Evolutionary conservation across 306 rosid species (phyloP).

Genomic region (Citrullus colocynthis): DNA sequence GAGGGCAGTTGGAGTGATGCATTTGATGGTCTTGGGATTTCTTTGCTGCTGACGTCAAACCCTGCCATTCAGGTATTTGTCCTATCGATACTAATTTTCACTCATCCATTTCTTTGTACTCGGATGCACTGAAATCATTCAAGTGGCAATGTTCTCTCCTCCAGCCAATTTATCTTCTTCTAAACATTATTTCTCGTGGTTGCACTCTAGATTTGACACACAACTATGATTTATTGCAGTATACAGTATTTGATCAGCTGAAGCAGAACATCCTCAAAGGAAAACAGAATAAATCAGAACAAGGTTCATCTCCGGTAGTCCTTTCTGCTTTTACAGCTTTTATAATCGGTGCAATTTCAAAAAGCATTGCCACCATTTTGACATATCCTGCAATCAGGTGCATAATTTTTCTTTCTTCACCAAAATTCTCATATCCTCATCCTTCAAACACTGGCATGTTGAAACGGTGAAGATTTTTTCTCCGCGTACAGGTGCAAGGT

Average conservation of each 20-base stretch:
- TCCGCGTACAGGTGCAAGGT: constrained; percentile 76
- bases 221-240: constrained; percentile 29
- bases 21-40: constrained; percentile 88
- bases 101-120: not conserved
- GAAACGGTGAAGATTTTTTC: constrained; percentile 5
- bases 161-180: not conserved
- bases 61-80: constrained; percentile 82
- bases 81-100: not conserved
- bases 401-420: constrained; percentile 8
- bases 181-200: not conserved
- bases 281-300: constrained; percentile 20
- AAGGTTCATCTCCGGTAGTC: constrained; percentile 43
- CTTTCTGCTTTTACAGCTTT: constrained; percentile 88
- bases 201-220: not conserved
- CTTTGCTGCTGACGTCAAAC: constrained; percentile 81
- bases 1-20: constrained; percentile 92
- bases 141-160: not conserved
- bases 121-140: not conserved
- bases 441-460: not conserved
- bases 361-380: constrained; percentile 68
- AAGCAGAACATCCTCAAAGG: constrained; percentile 45
- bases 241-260: constrained; percentile 94
- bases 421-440: constrained; percentile 8
- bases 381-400: constrained; percentile 98
- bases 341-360: constrained; percentile 75